Percentiles rank a stretch among this genome's conserved stretches.
Evolutionary conservation across 2,329 filamentous ascomycete genomes (phyloP).

Genomic region (Neonectria punicea): DNA sequence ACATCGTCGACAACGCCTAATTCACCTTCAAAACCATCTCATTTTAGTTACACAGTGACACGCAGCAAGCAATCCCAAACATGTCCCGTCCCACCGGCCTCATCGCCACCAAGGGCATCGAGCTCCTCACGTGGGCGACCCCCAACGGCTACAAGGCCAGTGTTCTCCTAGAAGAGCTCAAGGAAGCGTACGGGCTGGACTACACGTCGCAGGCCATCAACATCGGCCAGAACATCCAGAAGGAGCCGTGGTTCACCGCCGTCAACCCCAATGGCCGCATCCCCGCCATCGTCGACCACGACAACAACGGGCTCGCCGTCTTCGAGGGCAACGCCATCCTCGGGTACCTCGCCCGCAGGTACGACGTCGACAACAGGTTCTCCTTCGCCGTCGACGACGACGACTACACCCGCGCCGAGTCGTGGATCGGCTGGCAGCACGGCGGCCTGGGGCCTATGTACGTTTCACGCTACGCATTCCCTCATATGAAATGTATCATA

Average conservation of each 20-base stretch:
- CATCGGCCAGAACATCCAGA: conserved; percentile 71
- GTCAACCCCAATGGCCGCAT: conserved; percentile 73
- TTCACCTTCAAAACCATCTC: neutral
- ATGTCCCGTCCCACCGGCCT: conserved; percentile 59
- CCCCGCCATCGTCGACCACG: conserved; percentile 73
- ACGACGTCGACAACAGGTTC: conserved; percentile 67
- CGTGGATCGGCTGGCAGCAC: conserved; percentile 77
- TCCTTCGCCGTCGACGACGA: conserved; percentile 52
- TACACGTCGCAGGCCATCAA: conserved; percentile 70
- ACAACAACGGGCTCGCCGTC: conserved; percentile 68
- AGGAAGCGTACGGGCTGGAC: conserved; percentile 69
- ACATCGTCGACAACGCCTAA: neutral
- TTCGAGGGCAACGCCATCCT: conserved; percentile 83
- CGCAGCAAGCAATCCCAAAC: too few species aligned
- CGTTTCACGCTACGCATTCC: conserved; percentile 8
- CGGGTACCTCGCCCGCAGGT: conserved; percentile 77
- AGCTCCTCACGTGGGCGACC: conserved; percentile 68
- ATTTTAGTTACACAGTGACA: neutral
- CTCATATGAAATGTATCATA: neutral
- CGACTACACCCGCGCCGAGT: conserved; percentile 48
- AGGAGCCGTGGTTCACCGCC: conserved; percentile 73
- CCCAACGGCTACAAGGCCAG: conserved; percentile 67
- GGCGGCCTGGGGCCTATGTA: conserved; percentile 75
- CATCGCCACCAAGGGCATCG: conserved; percentile 71
- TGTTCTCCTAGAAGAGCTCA: conserved; percentile 73